Evolutionary conservation across 73 alveolate species (phyloP), one percentile per base, ranked within the genome.

Genomic region (Symbiodinium pilosum): DNA sequence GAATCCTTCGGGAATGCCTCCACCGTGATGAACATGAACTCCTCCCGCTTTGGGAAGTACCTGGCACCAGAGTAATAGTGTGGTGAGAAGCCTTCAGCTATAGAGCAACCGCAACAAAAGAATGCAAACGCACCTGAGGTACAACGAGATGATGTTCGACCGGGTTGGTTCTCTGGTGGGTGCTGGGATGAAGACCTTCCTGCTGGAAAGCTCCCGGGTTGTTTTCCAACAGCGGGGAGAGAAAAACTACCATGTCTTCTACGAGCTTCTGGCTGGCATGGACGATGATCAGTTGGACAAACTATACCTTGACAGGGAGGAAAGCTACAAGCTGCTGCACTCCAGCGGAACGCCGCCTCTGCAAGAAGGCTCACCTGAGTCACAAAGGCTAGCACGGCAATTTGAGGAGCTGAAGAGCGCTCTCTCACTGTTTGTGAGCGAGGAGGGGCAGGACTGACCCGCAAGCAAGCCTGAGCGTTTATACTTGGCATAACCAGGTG

Each of bases 1-100:
- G 99, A 99, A 96, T 99, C 99, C n/a, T 99, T 99, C 95, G 99
- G 99, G 39, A 99, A 99, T 99, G 99, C 99, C 0, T 99, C 99
- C 88, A 91, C 99, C 3, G 93, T 99, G 81, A 99, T 99, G 99
- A 99, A 99, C 84, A 99, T 99, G 95, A 99, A 99, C 92, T 99
- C 99, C 81, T 99, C 99, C 94, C 97, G 99, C 83, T 99, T 99
- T 94, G 99, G 99, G 24, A 99, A 99, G 99, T 99, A 99, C 93
- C 77, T 68, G 24, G 94, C 51, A 75, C n/a, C n/a, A n/a, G n/a
- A n/a, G n/a, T n/a, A n/a, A n/a, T n/a, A n/a, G n/a, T n/a, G 21
- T 28, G 84, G 38, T 2, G 11, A 71, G 28, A 71, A n/a, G 84
- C 6, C 34, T 71, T 38, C 34, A n/a, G 30, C 77, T 26, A 59